Conservation (phyloP, 2,329 filamentous ascomycete species). For the Colletotrichum incanum region DNA sequence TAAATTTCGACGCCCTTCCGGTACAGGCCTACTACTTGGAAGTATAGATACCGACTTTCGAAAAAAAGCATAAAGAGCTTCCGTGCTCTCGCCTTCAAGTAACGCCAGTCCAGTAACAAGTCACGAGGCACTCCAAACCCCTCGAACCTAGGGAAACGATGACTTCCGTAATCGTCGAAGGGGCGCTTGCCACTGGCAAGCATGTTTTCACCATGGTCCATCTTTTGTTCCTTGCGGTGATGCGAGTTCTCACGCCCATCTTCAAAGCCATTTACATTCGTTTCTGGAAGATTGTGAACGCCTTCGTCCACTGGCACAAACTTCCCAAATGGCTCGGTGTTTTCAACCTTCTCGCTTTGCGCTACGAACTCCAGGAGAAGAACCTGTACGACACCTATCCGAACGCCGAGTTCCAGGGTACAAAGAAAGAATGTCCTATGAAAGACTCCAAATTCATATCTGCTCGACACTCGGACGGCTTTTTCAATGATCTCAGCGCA, state of each 20-base stretch:
- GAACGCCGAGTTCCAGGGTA: constrained; percentile 53
- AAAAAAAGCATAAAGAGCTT: too few species aligned
- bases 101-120: too few species aligned
- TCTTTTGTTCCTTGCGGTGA: too few species aligned
- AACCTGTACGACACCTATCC: constrained; percentile 62
- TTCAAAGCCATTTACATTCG: constrained; percentile 13
- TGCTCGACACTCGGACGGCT: constrained; percentile 52
- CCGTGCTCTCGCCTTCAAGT: too few species aligned
- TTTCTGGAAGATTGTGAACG: constrained; percentile 51
- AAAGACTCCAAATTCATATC: constrained; percentile 1
- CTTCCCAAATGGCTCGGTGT: constrained; percentile 58
- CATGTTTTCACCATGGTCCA: too few species aligned
- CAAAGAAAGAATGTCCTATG: constrained; percentile 2
- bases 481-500: constrained; percentile 58
- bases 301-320: constrained; percentile 58
- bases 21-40: too few species aligned
- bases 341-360: constrained; percentile 55
- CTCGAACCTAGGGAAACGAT: too few species aligned
- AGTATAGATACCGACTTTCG: too few species aligned
- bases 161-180: too few species aligned
- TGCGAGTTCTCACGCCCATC: not conserved
- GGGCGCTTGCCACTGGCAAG: too few species aligned
- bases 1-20: too few species aligned
- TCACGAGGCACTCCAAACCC: too few species aligned
- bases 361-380: constrained; percentile 58